Percentiles rank a stretch among this genome's conserved stretches.
Conservation (phyloP, 2,329 filamentous ascomycete genomes). For the Sodiomyces alkalinus region DNA sequence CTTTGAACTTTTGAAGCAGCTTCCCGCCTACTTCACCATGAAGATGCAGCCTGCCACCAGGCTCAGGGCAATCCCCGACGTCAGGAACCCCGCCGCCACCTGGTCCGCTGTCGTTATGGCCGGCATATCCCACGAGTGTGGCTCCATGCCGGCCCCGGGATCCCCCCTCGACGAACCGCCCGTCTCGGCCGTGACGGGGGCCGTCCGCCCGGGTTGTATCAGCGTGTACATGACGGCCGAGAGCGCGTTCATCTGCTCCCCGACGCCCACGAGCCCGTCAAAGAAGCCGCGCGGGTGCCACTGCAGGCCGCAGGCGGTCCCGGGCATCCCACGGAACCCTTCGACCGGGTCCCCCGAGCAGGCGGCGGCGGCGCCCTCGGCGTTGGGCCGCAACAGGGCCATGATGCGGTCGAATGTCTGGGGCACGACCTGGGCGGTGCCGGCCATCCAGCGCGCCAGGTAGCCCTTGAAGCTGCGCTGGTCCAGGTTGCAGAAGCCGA, state of each 20-base stretch:
- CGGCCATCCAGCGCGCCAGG: conserved; percentile 49
- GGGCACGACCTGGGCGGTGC: conserved; percentile 38
- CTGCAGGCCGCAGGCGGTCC: conserved; percentile 51
- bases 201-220: conserved; percentile 21
- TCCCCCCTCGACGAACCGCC: conserved; percentile 46
- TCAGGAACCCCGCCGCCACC: conserved; percentile 41
- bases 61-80: conserved; percentile 30
- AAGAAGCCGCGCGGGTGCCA: conserved; percentile 40
- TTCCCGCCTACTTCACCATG: conserved; percentile 20
- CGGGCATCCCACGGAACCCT: conserved; percentile 33
- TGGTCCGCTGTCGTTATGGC: conserved; percentile 33
- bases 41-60: conserved; percentile 35
- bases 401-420: conserved; percentile 32
- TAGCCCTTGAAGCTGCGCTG: conserved; percentile 67
- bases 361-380: conserved; percentile 32
- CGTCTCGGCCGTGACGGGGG: conserved; percentile 33
- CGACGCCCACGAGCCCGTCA: conserved; percentile 47
- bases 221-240: conserved; percentile 48
- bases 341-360: conserved; percentile 30
- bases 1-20: too few species aligned
- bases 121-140: conserved; percentile 14
- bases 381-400: conserved; percentile 34
- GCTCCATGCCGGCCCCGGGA: conserved; percentile 24
- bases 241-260: conserved; percentile 54
- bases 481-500: conserved; percentile 49